These are phyloP conservation scores for Pseudogymnoascus sp. DNA, from an alignment of 2,329 filamentous ascomycete species.

Conservation along the genomic window DNA sequence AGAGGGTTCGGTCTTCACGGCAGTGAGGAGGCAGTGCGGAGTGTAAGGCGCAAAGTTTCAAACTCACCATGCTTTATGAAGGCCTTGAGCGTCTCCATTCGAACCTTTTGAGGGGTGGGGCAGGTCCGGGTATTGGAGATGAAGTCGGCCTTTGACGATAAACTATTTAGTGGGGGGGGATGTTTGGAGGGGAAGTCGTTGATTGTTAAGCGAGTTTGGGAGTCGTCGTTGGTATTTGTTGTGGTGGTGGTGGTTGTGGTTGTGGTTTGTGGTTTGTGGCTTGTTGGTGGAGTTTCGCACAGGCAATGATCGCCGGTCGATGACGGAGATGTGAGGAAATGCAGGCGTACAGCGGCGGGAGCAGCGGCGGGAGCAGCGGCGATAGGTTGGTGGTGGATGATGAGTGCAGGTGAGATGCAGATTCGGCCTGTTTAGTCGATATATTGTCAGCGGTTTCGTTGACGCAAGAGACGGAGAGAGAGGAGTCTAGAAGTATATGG, in stretches of 20 bases:
- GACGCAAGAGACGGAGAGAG: neutral
- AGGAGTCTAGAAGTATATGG: neutral
- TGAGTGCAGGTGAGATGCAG: neutral
- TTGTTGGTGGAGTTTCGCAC: neutral
- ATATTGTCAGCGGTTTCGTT: neutral
- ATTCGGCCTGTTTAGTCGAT: neutral
- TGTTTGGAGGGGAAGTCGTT: neutral
- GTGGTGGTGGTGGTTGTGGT: neutral
- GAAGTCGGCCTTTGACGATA: slow-evolving; percentile 2
- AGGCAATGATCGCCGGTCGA: slow-evolving; percentile 7
- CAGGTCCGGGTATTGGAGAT: slow-evolving; percentile 2
- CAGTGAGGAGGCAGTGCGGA: neutral
- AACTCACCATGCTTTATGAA: slow-evolving; percentile 13
- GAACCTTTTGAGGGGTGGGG: slow-evolving; percentile 1
- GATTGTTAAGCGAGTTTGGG: neutral
- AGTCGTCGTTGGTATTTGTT: neutral
- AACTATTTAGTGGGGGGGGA: slow-evolving; percentile 3
- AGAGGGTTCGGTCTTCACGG: neutral
- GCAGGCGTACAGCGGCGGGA: neutral
- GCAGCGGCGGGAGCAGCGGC: neutral
- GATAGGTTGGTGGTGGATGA: neutral
- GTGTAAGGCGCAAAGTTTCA: neutral
- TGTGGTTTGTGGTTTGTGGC: neutral
- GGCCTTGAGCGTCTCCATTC: slow-evolving; percentile 12
- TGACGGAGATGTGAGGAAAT: slow-evolving; percentile 7